A percentile compares a stretch with the other conserved stretches of the same genome.
Conservation (phyloP, 305 asterid species). For the Withania somnifera region DNA sequence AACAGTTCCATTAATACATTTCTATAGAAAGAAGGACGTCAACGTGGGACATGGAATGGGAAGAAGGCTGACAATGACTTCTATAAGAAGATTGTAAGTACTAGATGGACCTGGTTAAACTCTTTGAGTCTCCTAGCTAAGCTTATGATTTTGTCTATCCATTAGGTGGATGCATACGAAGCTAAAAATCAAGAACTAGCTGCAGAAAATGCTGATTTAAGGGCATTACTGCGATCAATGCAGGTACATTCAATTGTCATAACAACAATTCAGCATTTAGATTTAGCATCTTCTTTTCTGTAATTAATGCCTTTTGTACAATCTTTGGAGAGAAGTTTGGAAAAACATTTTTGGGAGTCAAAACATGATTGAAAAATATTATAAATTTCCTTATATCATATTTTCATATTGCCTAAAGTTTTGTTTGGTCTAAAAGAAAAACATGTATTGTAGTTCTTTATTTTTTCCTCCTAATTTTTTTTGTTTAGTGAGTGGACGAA, state of each 20-base stretch:
- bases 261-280: neutral
- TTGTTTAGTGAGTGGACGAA: neutral
- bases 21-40: conserved; percentile 92
- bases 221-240: conserved; percentile 89
- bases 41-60: conserved; percentile 95
- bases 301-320: neutral
- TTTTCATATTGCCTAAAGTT: too few relatives aligned
- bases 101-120: conserved; percentile 8
- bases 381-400: too few relatives aligned
- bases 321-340: neutral
- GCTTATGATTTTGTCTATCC: conserved; percentile 9
- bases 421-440: neutral
- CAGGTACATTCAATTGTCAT: conserved; percentile 38
- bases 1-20: conserved; percentile 9
- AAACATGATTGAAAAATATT: too few relatives aligned
- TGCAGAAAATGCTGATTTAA: conserved; percentile 84
- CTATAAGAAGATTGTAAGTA: conserved; percentile 77
- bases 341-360: neutral
- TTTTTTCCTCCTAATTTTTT: neutral
- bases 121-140: neutral
- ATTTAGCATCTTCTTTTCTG: neutral
- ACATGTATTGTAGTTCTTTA: neutral
- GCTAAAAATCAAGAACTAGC: conserved; percentile 85
- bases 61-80: conserved; percentile 89
- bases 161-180: conserved; percentile 87